These are phyloP conservation scores for Pseudogymnoascus sp. DNA, from an alignment of 2,329 filamentous ascomycete genomes.

Conservation along the genomic window DNA sequence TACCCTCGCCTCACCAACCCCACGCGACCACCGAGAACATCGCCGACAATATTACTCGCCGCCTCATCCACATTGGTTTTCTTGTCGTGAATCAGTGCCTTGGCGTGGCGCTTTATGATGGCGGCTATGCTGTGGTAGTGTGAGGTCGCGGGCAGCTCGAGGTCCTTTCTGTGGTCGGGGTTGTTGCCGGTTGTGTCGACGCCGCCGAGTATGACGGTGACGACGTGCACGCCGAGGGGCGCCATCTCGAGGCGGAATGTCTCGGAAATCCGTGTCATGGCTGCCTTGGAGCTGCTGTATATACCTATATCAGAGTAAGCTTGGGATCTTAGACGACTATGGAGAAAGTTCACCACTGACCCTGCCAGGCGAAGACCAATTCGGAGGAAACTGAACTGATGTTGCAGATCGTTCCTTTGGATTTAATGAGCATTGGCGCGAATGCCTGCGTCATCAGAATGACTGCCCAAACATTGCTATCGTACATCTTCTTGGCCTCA, in stretches of 20 bases:
- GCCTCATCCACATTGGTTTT: not conserved
- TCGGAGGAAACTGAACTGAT: slow-evolving; percentile 16
- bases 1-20: not conserved
- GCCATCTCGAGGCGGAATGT: slow-evolving; percentile 18
- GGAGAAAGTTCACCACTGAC: not conserved
- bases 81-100: not conserved
- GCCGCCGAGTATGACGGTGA: slow-evolving; percentile 8
- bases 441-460: slow-evolving; percentile 20
- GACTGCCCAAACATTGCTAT: slow-evolving; percentile 24
- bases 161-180: not conserved
- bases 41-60: not conserved
- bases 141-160: slow-evolving; percentile 15
- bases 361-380: slow-evolving; percentile 12
- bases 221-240: slow-evolving; percentile 20
- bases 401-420: slow-evolving; percentile 37
- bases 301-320: not conserved
- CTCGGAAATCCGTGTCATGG: slow-evolving; percentile 19
- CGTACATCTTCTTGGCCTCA: slow-evolving; percentile 27
- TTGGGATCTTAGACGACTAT: not conserved
- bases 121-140: slow-evolving; percentile 11
- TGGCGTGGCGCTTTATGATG: not conserved
- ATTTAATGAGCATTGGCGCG: slow-evolving; percentile 28
- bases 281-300: slow-evolving; percentile 21
- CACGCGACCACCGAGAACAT: not conserved
- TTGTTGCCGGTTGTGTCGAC: slow-evolving; percentile 14